Evolutionary conservation across 257 asterid species (phyloP).

Genomic region (Solanum neorickii): DNA sequence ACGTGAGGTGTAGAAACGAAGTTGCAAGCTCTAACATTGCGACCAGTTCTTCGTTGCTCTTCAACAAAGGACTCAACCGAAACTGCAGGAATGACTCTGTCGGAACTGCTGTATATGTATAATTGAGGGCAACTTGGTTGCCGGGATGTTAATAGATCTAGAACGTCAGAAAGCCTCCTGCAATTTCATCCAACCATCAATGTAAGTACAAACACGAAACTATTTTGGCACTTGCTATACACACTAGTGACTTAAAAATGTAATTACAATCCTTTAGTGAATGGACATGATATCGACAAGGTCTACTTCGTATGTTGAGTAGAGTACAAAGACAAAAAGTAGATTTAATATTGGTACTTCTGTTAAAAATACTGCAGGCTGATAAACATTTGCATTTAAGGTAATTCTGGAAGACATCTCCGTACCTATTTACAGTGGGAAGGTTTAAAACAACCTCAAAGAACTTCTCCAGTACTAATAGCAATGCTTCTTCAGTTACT

Average conservation of each 20-base stretch:
- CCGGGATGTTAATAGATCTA: conserved; percentile 41
- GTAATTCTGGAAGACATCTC: neutral
- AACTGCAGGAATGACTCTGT: conserved; percentile 75
- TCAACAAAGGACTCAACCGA: conserved; percentile 80
- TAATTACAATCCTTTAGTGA: neutral
- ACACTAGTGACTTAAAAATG: neutral
- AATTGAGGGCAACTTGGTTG: conserved; percentile 91
- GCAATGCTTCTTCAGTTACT: conserved; percentile 55
- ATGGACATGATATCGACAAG: neutral
- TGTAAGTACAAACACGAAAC: neutral
- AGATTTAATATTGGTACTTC: neutral
- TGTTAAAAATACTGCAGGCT: neutral
- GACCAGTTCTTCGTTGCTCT: conserved; percentile 58
- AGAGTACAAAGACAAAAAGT: neutral
- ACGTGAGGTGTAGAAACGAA: conserved; percentile 83
- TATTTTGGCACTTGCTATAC: neutral
- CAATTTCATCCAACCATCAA: conserved; percentile 1
- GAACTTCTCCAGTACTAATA: conserved; percentile 53
- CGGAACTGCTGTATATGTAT: conserved; percentile 92
- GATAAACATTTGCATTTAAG: neutral
- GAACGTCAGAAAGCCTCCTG: conserved; percentile 82
- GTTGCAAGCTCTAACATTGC: conserved; percentile 72
- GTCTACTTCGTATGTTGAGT: neutral
- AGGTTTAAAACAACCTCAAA: conserved; percentile 65
- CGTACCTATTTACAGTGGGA: conserved; percentile 71